Conservation (phyloP, 768 basidiomycete species). For the Lactarius pseudohatsudake region DNA sequence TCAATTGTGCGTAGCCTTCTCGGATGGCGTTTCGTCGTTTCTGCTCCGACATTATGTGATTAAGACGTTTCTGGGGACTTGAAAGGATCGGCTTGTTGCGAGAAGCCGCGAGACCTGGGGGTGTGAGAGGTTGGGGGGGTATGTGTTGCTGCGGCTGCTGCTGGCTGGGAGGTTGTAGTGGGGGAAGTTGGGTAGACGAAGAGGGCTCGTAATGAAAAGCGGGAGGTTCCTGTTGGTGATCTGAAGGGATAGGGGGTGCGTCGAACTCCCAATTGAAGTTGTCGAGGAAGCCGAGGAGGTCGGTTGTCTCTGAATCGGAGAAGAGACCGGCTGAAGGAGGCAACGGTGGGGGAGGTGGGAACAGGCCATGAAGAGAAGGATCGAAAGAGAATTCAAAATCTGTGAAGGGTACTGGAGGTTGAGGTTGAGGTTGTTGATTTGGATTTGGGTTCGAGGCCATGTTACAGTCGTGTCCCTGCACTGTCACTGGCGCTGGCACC, state of each 20-base stretch:
- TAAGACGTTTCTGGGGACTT: conserved; percentile 82
- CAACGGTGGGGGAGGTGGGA: conserved; percentile 60
- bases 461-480: background rate
- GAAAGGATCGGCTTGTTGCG: conserved; percentile 68
- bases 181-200: conserved; percentile 13
- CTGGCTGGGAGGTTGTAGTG: conserved; percentile 5
- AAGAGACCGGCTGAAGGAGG: conserved; percentile 78
- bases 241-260: conserved; percentile 14
- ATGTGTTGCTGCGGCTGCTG: conserved; percentile 14
- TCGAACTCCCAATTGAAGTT: conserved; percentile 71
- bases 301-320: conserved; percentile 72
- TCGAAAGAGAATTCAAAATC: conserved; percentile 77
- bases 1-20: conserved; percentile 85
- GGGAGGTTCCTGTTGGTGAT: conserved; percentile 18
- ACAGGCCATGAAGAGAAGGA: conserved; percentile 52
- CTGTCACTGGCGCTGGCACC: background rate
- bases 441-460: conserved; percentile 33
- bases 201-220: conserved; percentile 20
- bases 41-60: conserved; percentile 95
- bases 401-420: conserved; percentile 57
- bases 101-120: conserved; percentile 30
- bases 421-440: conserved; percentile 50
- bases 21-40: conserved; percentile 90
- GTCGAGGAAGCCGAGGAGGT: conserved; percentile 80
- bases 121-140: conserved; percentile 17